Conservation (phyloP, 768 basidiomycete species). For the Guyanaporus albipodus region DNA sequence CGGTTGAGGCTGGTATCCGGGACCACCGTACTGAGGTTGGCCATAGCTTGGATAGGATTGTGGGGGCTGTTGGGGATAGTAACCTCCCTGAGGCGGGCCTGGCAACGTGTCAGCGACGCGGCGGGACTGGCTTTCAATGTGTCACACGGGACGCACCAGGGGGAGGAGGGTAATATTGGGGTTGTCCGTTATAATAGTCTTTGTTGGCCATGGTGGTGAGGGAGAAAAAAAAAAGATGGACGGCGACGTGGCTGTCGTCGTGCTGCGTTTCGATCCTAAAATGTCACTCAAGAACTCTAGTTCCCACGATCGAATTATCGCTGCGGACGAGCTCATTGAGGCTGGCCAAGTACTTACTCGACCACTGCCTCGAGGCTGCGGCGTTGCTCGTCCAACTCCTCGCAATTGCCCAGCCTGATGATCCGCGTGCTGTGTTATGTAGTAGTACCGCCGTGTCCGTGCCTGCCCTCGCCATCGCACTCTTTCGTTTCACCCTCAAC, state of each 20-base stretch:
- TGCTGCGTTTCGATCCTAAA: slow-evolving; percentile 20
- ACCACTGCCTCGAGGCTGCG: slow-evolving; percentile 20
- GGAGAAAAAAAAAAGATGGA: slow-evolving; percentile 12
- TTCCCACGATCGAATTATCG: slow-evolving; percentile 20
- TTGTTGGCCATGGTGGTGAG: slow-evolving; percentile 57
- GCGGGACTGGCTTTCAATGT: background rate
- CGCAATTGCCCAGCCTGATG: slow-evolving; percentile 4
- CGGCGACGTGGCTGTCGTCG: slow-evolving; percentile 12
- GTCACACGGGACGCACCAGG: slow-evolving; percentile 36
- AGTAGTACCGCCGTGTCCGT: too few species aligned
- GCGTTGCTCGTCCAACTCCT: slow-evolving; percentile 7
- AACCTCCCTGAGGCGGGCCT: slow-evolving; percentile 56
- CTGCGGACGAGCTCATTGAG: background rate
- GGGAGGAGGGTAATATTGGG: slow-evolving; percentile 56
- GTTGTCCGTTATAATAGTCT: slow-evolving; percentile 63
- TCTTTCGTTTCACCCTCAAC: too few species aligned
- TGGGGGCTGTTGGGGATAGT: slow-evolving; percentile 72
- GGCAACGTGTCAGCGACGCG: slow-evolving; percentile 38
- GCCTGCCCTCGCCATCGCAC: too few species aligned
- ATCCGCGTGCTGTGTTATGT: slow-evolving; percentile 4
- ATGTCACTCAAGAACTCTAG: slow-evolving; percentile 10
- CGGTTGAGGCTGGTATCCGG: slow-evolving; percentile 52
- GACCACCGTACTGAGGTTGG: slow-evolving; percentile 28
- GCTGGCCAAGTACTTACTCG: background rate
- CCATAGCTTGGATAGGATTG: slow-evolving; percentile 55